phyloP scores from a whole-genome alignment of 768 basidiomycete genomes.

The Rossbeevera mucosa region DNA sequence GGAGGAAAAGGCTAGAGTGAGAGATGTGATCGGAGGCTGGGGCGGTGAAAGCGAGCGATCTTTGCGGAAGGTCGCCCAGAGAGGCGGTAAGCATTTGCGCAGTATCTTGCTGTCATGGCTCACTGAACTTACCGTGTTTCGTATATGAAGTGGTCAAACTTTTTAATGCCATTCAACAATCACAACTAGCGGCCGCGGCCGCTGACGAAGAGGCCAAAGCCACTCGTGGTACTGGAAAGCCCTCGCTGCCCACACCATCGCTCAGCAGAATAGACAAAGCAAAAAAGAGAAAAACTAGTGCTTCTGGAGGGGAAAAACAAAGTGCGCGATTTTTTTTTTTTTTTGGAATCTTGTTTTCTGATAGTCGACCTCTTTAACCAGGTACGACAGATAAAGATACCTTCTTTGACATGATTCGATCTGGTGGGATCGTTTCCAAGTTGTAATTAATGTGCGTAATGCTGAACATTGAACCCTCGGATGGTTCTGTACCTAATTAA shows the following conservation, averaged over 20 bases:
- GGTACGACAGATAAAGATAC: slow-evolving; percentile 62
- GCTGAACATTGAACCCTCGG: background rate
- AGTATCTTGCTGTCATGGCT: background rate
- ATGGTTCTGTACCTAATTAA: background rate
- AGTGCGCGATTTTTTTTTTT: slow-evolving; percentile 35
- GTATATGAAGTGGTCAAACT: slow-evolving; percentile 63
- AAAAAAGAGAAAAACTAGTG: slow-evolving; percentile 51
- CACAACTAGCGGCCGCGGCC: slow-evolving; percentile 53
- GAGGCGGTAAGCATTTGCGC: slow-evolving; percentile 56
- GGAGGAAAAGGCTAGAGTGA: slow-evolving; percentile 63
- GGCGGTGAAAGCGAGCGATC: slow-evolving; percentile 77
- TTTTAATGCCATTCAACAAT: slow-evolving; percentile 83
- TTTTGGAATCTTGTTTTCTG: background rate
- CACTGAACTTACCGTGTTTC: background rate
- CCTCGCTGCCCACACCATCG: slow-evolving; percentile 62
- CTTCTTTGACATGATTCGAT: slow-evolving; percentile 80
- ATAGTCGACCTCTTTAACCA: slow-evolving; percentile 23
- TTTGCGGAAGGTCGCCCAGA: slow-evolving; percentile 77
- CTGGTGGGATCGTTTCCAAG: slow-evolving; percentile 76
- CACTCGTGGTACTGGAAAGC: slow-evolving; percentile 66
- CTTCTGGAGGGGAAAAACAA: slow-evolving; percentile 53
- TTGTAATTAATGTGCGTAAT: slow-evolving; percentile 29
- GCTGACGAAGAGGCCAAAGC: slow-evolving; percentile 57
- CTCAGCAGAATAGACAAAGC: slow-evolving; percentile 45
- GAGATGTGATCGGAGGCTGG: slow-evolving; percentile 83